Conservation (phyloP, 2,329 filamentous ascomycete species). For the Exophiala xenobiotica region DNA sequence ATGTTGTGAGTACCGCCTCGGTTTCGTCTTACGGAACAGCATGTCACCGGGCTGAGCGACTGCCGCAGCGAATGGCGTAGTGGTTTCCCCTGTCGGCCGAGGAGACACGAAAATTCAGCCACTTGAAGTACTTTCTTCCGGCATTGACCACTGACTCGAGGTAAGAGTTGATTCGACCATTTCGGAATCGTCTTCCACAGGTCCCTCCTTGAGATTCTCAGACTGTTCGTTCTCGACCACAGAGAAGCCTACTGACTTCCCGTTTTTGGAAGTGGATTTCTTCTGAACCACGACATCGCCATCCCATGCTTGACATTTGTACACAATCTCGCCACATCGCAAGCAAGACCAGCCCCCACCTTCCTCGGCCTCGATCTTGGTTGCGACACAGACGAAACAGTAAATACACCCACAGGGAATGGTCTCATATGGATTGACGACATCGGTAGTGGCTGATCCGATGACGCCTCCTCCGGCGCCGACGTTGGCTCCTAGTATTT, state of each 20-base stretch:
- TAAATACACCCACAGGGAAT: conserved; percentile 89
- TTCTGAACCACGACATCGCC: conserved; percentile 70
- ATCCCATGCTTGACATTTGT: conserved; percentile 84
- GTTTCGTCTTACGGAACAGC: too few relatives aligned
- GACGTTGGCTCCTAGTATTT: conserved; percentile 66
- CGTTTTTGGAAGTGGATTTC: conserved; percentile 39
- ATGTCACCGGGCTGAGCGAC: too few relatives aligned
- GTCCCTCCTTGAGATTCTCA: conserved; percentile 3
- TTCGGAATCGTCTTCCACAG: conserved; percentile 3
- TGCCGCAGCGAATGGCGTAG: too few relatives aligned
- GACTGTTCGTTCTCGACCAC: conserved; percentile 10
- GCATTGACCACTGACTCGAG: conserved; percentile 23
- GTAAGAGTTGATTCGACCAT: conserved; percentile 15
- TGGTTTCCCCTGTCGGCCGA: too few relatives aligned
- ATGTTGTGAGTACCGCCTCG: too few relatives aligned
- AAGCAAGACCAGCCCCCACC: conserved; percentile 92
- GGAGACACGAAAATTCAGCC: too few relatives aligned
- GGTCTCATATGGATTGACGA: conserved; percentile 94
- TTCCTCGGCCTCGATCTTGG: conserved; percentile 84
- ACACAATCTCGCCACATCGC: conserved; percentile 79
- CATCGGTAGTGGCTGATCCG: conserved; percentile 84
- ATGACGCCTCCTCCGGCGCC: conserved; percentile 77
- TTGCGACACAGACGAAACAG: conserved; percentile 93
- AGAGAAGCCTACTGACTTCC: conserved; percentile 57
- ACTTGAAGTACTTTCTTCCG: conserved; percentile 12